phyloP scores from a whole-genome alignment of 179 eudicot species.

The Beta lomatogona region DNA sequence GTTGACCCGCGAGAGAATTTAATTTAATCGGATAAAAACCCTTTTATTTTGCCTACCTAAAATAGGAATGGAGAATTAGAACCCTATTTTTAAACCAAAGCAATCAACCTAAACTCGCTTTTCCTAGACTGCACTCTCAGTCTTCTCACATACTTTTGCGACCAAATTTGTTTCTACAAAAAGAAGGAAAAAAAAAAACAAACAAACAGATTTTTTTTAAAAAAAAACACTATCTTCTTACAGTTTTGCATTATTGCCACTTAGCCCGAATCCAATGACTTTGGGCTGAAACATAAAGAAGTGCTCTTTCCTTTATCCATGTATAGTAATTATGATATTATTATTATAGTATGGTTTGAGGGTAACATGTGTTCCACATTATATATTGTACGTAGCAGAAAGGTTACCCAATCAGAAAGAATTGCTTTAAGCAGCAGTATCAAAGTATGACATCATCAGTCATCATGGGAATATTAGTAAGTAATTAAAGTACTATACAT shows the following conservation, averaged over 20 bases:
- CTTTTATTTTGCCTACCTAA: no score
- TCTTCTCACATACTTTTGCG: slow-evolving; percentile 6
- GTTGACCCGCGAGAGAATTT: no score
- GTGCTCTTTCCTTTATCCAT: neutral
- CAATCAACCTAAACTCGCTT: neutral
- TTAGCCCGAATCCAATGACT: slow-evolving; percentile 34
- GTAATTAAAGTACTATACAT: neutral
- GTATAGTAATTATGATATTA: neutral
- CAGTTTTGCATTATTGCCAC: slow-evolving; percentile 16
- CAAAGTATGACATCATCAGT: slow-evolving; percentile 18
- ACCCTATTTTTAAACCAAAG: no score
- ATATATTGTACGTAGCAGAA: slow-evolving; percentile 18
- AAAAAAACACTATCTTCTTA: slow-evolving; percentile 6
- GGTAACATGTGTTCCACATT: slow-evolving; percentile 39
- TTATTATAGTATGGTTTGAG: neutral
- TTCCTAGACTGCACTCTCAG: slow-evolving; percentile 17
- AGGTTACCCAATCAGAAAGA: slow-evolving; percentile 25
- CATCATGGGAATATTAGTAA: slow-evolving; percentile 14
- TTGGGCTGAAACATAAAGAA: neutral
- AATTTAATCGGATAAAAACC: no score
- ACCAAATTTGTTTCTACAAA: slow-evolving; percentile 14
- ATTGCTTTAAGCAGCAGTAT: slow-evolving; percentile 18
- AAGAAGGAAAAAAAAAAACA: slow-evolving; percentile 11
- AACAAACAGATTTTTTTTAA: neutral
- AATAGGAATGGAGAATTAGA: no score